Evolutionary conservation across 768 basidiomycete genomes (phyloP).

Genomic region (Collybia sordida): DNA sequence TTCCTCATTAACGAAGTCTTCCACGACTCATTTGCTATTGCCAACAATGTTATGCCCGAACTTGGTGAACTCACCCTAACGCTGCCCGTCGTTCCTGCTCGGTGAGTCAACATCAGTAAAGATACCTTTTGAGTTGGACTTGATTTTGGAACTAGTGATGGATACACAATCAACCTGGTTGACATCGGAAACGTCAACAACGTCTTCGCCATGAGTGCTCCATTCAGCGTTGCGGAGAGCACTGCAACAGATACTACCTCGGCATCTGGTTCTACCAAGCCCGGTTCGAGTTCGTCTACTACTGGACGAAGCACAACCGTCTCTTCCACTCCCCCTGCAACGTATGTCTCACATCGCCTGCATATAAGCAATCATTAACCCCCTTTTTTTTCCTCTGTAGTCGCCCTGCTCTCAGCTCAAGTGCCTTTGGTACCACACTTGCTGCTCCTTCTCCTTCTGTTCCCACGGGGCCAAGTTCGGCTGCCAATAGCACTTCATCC

Average conservation of each 20-base stretch:
- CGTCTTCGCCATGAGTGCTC: conserved; percentile 35
- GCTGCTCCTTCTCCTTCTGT: not conserved
- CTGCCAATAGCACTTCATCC: conserved; percentile 7
- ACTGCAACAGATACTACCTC: conserved; percentile 11
- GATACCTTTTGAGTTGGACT: not conserved
- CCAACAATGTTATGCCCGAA: conserved; percentile 48
- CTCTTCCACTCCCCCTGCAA: not conserved
- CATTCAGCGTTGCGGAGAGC: conserved; percentile 41
- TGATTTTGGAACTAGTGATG: conserved; percentile 26
- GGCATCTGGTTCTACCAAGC: conserved; percentile 1
- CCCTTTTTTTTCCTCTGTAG: not conserved
- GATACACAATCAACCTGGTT: conserved; percentile 50
- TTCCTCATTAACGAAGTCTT: conserved; percentile 49
- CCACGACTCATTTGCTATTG: conserved; percentile 54
- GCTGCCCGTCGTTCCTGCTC: conserved; percentile 45
- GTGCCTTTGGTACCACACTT: conserved; percentile 16
- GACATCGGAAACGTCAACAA: conserved; percentile 44
- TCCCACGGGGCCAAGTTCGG: conserved; percentile 6
- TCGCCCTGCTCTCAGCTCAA: conserved; percentile 1
- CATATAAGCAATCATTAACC: not conserved
- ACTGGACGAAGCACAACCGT: conserved; percentile 5
- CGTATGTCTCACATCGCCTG: conserved; percentile 5
- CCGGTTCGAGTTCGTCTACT: conserved; percentile 1
- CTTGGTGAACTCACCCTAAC: conserved; percentile 31
- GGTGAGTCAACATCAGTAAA: conserved; percentile 33